phyloP scores from a whole-genome alignment of 1,284 basidiomycete genomes.

The Puccinia hordei region DNA sequence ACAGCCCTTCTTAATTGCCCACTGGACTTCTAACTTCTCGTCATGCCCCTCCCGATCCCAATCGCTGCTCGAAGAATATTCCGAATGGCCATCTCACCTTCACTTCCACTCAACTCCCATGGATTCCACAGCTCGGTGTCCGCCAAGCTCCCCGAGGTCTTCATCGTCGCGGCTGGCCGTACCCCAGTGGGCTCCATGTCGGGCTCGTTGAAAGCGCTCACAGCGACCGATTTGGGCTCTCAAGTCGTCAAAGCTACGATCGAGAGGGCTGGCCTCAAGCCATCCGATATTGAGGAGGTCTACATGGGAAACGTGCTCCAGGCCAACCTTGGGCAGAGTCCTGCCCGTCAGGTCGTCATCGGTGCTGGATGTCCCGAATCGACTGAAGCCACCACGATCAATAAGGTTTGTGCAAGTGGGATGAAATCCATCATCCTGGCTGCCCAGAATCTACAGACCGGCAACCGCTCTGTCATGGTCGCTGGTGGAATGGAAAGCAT shows the following conservation, averaged over 20 bases:
- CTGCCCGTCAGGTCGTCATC: slow-evolving; percentile 65
- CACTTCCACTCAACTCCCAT: not conserved
- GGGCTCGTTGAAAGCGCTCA: slow-evolving; percentile 81
- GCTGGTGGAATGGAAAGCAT: slow-evolving; percentile 63
- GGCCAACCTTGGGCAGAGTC: slow-evolving; percentile 61
- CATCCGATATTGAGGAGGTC: slow-evolving; percentile 83
- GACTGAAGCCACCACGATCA: slow-evolving; percentile 97
- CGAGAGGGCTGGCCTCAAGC: slow-evolving; percentile 75
- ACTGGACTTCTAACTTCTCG: not conserved
- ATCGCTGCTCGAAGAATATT: not conserved
- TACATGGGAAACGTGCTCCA: slow-evolving; percentile 81
- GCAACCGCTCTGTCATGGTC: slow-evolving; percentile 60
- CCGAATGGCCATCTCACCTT: slow-evolving; percentile 29
- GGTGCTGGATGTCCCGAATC: slow-evolving; percentile 81
- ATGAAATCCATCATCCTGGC: slow-evolving; percentile 63
- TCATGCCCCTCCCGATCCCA: not conserved
- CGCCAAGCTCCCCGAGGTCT: slow-evolving; percentile 65
- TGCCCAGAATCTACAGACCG: slow-evolving; percentile 61
- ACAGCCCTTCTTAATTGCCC: not conserved
- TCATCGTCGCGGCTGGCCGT: slow-evolving; percentile 90
- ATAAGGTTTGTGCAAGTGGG: slow-evolving; percentile 66
- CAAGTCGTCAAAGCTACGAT: slow-evolving; percentile 88
- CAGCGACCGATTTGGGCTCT: slow-evolving; percentile 85
- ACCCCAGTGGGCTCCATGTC: slow-evolving; percentile 94
- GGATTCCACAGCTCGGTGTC: not conserved